phyloP scores from a whole-genome alignment of 805 yeast species.

The Sugiyamaella floridensis region DNA sequence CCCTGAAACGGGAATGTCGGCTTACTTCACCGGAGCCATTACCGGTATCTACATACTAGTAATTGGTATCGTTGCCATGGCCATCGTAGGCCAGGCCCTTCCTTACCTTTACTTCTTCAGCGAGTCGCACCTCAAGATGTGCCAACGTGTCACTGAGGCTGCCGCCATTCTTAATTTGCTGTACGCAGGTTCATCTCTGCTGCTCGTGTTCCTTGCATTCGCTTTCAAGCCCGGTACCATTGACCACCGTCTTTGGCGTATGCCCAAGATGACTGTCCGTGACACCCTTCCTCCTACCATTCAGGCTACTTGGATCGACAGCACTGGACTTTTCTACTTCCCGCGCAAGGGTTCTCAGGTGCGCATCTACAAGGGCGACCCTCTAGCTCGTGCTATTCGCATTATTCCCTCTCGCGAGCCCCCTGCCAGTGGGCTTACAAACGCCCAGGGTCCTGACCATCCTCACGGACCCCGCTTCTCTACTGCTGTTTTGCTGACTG shows the following conservation, averaged over 20 bases:
- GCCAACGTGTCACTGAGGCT: conserved; percentile 49
- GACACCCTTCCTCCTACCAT: conserved; percentile 30
- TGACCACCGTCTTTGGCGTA: conserved; percentile 30
- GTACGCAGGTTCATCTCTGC: conserved; percentile 49
- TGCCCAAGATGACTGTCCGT: conserved; percentile 12
- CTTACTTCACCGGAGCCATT: conserved; percentile 46
- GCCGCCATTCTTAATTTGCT: conserved; percentile 41
- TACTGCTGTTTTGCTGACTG: conserved; percentile 37
- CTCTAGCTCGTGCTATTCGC: conserved; percentile 41
- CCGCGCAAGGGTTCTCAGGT: conserved; percentile 45
- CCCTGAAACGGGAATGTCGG: conserved; percentile 56
- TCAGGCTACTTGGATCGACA: conserved; percentile 74
- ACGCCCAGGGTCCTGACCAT: conserved; percentile 39
- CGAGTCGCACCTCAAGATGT: conserved; percentile 39
- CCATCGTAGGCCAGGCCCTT: conserved; percentile 53
- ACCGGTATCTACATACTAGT: conserved; percentile 46
- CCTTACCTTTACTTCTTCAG: conserved; percentile 54
- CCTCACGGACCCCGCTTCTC: conserved; percentile 29
- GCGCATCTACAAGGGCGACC: conserved; percentile 38
- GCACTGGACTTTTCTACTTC: conserved; percentile 52
- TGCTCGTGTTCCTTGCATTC: conserved; percentile 46
- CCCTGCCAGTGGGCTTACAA: conserved; percentile 37
- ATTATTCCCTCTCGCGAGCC: conserved; percentile 53
- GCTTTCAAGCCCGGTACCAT: conserved; percentile 49
- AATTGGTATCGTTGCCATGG: conserved; percentile 54